Base-by-base conservation (phyloP, 805 yeast species). In the Diddensiella transvaalensis region DNA sequence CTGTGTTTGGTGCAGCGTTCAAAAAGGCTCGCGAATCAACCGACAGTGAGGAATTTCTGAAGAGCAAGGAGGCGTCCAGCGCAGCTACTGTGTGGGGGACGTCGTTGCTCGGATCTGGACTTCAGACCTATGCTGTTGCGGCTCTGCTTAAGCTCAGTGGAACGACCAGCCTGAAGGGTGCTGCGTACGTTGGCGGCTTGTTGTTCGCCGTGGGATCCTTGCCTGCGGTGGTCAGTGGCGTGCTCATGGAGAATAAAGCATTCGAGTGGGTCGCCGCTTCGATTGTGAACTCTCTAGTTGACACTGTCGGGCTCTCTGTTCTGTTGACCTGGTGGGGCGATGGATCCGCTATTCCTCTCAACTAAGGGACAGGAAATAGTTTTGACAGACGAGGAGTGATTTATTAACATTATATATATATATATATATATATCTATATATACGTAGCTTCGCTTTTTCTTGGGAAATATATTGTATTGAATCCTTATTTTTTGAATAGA, bases 241-340 rank as follows among this genome's bases (percentile, higher is more conserved):
- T 69, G 46, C 52, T 70, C 47, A 54, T 67, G 42, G 66, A 69
- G 48, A 58, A 62, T 59, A 58, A 66, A 49, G 63, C 70, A 13
- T 22, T 60, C 6, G 73, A 70, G 50, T 60, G 61, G 26, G 47
- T 71, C 24, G 55, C 62, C 23, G 63, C 67, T 44, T 56, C 60
- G 52, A 46, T 56, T 26, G 65, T 62, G 15, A 56, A 64, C 15
- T 58, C 67, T 44, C 48, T 69, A 32, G 56, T 71, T 22, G 74
- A 71, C 60, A 70, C 74, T 22, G 71, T 71, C 23, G 74, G 74
- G 15, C 60, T 70, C 32, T 58, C 74, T 3, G 57, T 66, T 30
- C 60, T 63, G 19, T 60, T 70, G 43, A 65, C 66, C 51, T 67
- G 71, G 71, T 66, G 68, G 66, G 67, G 68, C 6, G 60, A 35